Evolutionary conservation across 192 early-diverging fungal genomes (phyloP).

Genomic region (Chytriomyces sp.): DNA sequence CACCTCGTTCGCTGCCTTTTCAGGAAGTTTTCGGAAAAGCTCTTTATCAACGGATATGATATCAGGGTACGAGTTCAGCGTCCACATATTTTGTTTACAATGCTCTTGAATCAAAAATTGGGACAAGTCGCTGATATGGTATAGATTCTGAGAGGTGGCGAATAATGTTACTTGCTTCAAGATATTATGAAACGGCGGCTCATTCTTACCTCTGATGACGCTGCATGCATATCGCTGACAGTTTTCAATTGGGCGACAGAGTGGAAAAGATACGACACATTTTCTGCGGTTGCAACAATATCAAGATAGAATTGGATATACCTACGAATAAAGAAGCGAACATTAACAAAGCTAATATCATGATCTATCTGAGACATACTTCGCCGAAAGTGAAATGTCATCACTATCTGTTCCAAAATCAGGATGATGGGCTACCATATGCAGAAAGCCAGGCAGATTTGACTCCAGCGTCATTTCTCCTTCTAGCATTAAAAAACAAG

Average conservation of each 20-base stretch:
- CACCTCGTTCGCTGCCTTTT: conserved; percentile 36
- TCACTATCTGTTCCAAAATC: conserved; percentile 64
- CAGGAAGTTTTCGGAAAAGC: conserved; percentile 63
- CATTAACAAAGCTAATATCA: conserved; percentile 1
- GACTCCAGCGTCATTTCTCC: conserved; percentile 59
- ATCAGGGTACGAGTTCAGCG: conserved; percentile 77
- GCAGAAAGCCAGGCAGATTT: conserved; percentile 65
- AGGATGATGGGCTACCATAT: conserved; percentile 83
- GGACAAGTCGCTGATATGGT: conserved; percentile 82
- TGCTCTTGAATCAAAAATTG: conserved; percentile 80
- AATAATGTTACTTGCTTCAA: conserved; percentile 3
- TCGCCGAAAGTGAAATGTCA: conserved; percentile 60
- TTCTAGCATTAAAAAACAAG: not conserved
- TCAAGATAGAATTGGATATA: conserved; percentile 90
- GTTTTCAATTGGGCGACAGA: conserved; percentile 78
- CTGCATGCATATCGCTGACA: conserved; percentile 59
- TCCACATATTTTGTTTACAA: conserved; percentile 77
- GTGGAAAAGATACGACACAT: conserved; percentile 83
- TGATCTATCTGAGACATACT: conserved; percentile 26
- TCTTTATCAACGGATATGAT: conserved; percentile 70
- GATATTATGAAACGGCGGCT: conserved; percentile 15
- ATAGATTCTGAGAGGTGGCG: conserved; percentile 50
- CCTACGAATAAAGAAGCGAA: conserved; percentile 6
- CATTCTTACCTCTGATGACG: conserved; percentile 55
- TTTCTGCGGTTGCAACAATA: conserved; percentile 77